phyloP scores from a whole-genome alignment of 2,329 filamentous ascomycete genomes.

The Verticillium albo-atrum region DNA sequence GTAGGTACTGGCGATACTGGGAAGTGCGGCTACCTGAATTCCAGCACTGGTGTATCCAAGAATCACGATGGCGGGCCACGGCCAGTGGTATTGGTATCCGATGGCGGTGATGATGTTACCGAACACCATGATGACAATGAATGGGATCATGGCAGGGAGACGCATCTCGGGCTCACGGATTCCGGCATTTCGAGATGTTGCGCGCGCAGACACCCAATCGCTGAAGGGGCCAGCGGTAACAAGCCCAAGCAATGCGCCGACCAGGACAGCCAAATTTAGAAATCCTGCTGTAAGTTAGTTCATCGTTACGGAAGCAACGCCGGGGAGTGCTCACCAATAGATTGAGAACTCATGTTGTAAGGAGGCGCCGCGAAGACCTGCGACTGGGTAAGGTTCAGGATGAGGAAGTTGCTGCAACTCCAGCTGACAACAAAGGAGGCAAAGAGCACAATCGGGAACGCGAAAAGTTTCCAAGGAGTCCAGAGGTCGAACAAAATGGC shows the following conservation, averaged over 20 bases:
- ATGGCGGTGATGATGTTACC: constrained; percentile 39
- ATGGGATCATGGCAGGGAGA: constrained; percentile 38
- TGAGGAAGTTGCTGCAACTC: constrained; percentile 33
- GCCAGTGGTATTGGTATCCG: constrained; percentile 42
- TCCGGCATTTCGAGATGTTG: constrained; percentile 36
- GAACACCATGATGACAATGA: constrained; percentile 38
- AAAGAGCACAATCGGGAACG: constrained; percentile 60
- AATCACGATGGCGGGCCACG: constrained; percentile 42
- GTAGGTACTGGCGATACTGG: constrained; percentile 54
- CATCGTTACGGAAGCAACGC: too few species aligned
- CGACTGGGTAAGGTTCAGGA: constrained; percentile 48
- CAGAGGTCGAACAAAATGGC: constrained; percentile 49
- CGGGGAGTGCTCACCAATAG: not conserved
- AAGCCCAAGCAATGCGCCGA: constrained; percentile 35
- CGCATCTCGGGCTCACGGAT: constrained; percentile 45
- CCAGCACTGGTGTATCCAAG: constrained; percentile 36
- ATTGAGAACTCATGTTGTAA: constrained; percentile 5
- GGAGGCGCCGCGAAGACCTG: constrained; percentile 8
- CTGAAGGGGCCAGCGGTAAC: constrained; percentile 36
- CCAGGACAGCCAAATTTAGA: constrained; percentile 23
- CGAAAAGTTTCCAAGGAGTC: constrained; percentile 58
- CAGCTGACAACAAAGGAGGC: constrained; percentile 58
- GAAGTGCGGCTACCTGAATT: constrained; percentile 40
- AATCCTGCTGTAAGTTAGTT: too few species aligned
- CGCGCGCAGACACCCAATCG: constrained; percentile 34